A percentile compares a stretch with the other conserved stretches of the same genome.
Conservation (phyloP, 2,329 filamentous ascomycete species). For the Neoarthrinium moseri region DNA sequence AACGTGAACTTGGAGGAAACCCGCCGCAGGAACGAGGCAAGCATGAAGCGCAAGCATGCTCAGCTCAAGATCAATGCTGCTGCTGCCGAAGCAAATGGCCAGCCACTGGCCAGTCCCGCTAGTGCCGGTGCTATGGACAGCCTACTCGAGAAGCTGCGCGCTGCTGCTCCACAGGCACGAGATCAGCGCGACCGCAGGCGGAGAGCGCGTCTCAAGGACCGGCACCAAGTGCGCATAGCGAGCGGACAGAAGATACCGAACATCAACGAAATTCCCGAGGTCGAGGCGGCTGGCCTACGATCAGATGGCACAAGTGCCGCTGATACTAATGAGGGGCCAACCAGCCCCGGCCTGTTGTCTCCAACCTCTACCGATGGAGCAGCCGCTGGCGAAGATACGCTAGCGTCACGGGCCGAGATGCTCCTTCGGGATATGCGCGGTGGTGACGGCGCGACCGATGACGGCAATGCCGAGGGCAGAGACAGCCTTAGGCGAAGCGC, state of each 20-base stretch:
- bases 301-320: conserved; percentile 33
- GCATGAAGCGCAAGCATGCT: conserved; percentile 87
- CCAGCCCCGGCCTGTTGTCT: conserved; percentile 50
- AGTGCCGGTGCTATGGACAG: conserved; percentile 94
- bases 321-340: conserved; percentile 45
- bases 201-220: conserved; percentile 84
- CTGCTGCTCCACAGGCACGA: conserved; percentile 84
- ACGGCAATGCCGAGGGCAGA: conserved; percentile 52
- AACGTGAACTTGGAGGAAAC: conserved; percentile 81
- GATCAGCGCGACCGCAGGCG: conserved; percentile 88
- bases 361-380: conserved; percentile 34
- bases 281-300: conserved; percentile 38
- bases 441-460: conserved; percentile 59
- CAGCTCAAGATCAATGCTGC: conserved; percentile 56
- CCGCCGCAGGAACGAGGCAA: conserved; percentile 81
- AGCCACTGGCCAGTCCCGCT: conserved; percentile 61
- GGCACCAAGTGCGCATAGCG: conserved; percentile 84
- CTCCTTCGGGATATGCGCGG: conserved; percentile 80
- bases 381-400: conserved; percentile 60
- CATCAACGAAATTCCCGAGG: conserved; percentile 58
- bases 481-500: conserved; percentile 61
- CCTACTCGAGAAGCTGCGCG: conserved; percentile 88
- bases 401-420: conserved; percentile 80
- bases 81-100: conserved; percentile 38
- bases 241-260: conserved; percentile 89